Evolutionary conservation across 2,329 filamentous ascomycete species (phyloP).

Genomic region (Diaporthe sp.): DNA sequence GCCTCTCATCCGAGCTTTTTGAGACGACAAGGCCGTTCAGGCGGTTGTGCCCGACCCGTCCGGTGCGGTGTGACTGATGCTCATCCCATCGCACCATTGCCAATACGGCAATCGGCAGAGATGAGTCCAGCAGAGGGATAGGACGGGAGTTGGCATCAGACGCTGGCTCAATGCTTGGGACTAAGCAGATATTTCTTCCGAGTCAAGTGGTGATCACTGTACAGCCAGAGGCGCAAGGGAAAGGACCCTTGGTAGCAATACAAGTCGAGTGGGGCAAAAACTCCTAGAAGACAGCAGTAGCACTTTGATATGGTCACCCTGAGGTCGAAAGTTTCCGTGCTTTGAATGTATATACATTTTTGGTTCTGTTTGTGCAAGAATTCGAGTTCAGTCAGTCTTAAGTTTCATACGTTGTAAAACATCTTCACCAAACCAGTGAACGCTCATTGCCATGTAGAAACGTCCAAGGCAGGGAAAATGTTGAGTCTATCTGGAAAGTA

Average conservation of each 20-base stretch:
- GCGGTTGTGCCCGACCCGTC: conserved; percentile 23
- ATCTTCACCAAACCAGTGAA: not conserved
- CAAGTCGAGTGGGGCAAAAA: not conserved
- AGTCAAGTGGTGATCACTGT: not conserved
- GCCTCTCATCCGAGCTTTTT: conserved; percentile 31
- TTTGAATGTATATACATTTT: too few species aligned
- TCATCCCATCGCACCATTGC: conserved; percentile 13
- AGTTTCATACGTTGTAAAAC: not conserved
- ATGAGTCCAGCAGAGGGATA: not conserved
- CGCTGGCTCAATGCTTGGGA: not conserved
- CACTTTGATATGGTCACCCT: not conserved
- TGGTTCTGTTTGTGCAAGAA: too few species aligned
- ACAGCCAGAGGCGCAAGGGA: too few species aligned
- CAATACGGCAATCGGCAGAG: not conserved
- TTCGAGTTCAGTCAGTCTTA: not conserved
- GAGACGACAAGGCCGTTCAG: conserved; percentile 28
- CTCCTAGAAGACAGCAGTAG: not conserved
- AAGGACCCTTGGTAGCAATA: not conserved
- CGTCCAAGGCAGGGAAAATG: too few species aligned
- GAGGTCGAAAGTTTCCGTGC: too few species aligned
- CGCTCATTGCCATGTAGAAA: not conserved
- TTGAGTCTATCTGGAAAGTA: not conserved
- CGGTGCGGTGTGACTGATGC: not conserved
- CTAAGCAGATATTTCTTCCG: not conserved
- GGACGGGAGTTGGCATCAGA: conserved; percentile 20